Percentiles rank a stretch among this genome's conserved stretches.
phyloP scores from a whole-genome alignment of 805 yeast species.

The Metschnikowia rubicola region DNA sequence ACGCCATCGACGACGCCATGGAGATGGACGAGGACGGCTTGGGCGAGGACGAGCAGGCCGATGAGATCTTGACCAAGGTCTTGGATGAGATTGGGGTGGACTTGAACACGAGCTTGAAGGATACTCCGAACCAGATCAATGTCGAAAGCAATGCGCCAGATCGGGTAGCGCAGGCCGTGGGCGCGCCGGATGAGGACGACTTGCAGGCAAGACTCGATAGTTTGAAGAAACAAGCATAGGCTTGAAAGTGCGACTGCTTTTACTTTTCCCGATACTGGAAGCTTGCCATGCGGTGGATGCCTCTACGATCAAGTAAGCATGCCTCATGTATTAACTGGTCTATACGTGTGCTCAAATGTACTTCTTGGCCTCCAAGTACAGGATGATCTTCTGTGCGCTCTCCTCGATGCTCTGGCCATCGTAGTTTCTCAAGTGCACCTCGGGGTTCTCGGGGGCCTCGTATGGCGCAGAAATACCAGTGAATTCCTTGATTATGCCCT shows the following conservation, averaged over 20 bases:
- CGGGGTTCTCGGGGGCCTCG: slow-evolving; percentile 86
- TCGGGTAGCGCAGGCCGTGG: slow-evolving; percentile 55
- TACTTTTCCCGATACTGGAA: background rate
- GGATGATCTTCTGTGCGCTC: slow-evolving; percentile 68
- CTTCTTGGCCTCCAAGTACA: slow-evolving; percentile 57
- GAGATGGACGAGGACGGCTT: slow-evolving; percentile 72
- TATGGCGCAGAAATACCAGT: slow-evolving; percentile 96
- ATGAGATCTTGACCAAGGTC: slow-evolving; percentile 86
- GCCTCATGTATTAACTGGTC: too few relatives aligned
- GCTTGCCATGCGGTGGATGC: too few relatives aligned
- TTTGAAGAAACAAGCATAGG: slow-evolving; percentile 51
- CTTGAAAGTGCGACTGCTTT: background rate
- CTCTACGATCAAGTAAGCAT: too few relatives aligned
- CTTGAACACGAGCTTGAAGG: slow-evolving; percentile 49
- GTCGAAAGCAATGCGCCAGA: slow-evolving; percentile 19
- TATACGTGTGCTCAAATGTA: slow-evolving; percentile 21
- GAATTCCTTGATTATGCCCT: slow-evolving; percentile 89
- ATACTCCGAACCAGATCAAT: slow-evolving; percentile 39
- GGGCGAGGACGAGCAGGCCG: slow-evolving; percentile 84
- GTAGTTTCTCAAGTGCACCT: slow-evolving; percentile 75
- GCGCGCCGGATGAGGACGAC: slow-evolving; percentile 66
- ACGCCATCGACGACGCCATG: slow-evolving; percentile 95
- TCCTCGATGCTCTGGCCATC: slow-evolving; percentile 67
- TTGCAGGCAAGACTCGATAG: slow-evolving; percentile 85
- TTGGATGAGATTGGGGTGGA: slow-evolving; percentile 96